Base-by-base conservation (phyloP, 768 basidiomycete species). In the Podaxis pistillaris region DNA sequence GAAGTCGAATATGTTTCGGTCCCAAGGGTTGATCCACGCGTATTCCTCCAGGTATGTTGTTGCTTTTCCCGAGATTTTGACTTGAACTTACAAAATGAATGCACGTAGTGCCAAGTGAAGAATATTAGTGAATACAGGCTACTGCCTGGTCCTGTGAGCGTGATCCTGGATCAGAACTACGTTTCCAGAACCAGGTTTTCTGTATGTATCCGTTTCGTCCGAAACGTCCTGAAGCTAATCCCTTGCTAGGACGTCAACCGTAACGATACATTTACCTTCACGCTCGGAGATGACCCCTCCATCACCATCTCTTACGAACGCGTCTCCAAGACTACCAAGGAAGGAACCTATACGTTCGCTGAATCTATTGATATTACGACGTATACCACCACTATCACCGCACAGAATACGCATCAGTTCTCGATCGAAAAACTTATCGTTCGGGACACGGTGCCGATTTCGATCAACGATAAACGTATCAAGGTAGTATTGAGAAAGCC, bases 91-190 rank as follows among this genome's bases (percentile, higher is more conserved):
- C 52, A 5, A 37, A 33, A 54, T 7, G 11, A 12, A 17, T 60
- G 26, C 26, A 38, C 33, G 56, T 67, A 83, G 79, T 82, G 78
- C 63, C 70, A 74, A 62, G 80, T 87, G 57, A 80, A 81, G 70
- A 87, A 88, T 65, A 82, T 76, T 50, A 85, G 83, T 68, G 82
- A 84, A 57, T 85, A 84, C 64, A 75, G 80, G 26, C 72, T 88
- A 17, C 76, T 89, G 1, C 73, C 82, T 3, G 87, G 86, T 0
- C 73, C 77, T 0, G 80, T 85, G 40, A 79, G 72, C 62, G 81
- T 87, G n/a, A 83, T 86, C 66, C 66, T 86, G 62, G 81, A 87
- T 66, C 82, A 85, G 59, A 76, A 76, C 57, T 85, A 80, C 67
- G 84, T 86, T 6, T 81, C 85, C 17, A 80, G 77, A 68, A 83